Percentiles rank a stretch among this genome's conserved stretches.
Evolutionary conservation across 208 protist genomes (phyloP).

Genomic region (Wallacemonas rigidus): DNA sequence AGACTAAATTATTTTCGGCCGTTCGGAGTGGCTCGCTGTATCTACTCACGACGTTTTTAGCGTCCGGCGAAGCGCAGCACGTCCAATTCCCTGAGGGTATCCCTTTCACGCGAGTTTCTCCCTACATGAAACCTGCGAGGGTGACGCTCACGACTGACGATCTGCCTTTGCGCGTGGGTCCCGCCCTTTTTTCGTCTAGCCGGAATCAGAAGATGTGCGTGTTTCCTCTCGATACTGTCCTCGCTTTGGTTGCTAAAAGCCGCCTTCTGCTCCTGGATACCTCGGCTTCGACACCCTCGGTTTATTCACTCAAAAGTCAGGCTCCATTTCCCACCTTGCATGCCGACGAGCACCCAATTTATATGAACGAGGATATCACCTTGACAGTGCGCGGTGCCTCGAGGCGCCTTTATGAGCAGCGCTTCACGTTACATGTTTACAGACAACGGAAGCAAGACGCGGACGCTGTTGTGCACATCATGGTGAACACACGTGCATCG

Average conservation of each 20-base stretch:
- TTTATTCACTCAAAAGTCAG: constrained; percentile 12
- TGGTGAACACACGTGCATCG: not conserved
- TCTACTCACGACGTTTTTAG: not conserved
- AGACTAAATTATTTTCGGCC: constrained; percentile 6
- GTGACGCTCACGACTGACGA: not conserved
- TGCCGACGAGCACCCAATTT: not conserved
- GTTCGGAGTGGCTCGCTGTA: constrained; percentile 6
- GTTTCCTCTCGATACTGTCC: constrained; percentile 2
- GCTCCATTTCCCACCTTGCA: constrained; percentile 3
- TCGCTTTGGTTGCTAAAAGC: constrained; percentile 10
- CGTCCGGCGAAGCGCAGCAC: not conserved
- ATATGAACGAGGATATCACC: constrained; percentile 3
- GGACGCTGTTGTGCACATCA: constrained; percentile 5
- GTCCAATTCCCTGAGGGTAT: not conserved
- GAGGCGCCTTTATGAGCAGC: not conserved
- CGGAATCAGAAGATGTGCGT: not conserved
- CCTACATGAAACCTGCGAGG: not conserved
- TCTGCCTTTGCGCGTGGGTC: not conserved
- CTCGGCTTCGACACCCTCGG: not conserved
- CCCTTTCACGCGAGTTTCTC: not conserved
- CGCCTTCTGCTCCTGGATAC: constrained; percentile 5
- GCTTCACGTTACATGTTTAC: not conserved
- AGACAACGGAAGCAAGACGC: not conserved
- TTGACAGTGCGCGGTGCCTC: not conserved
- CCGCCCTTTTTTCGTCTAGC: constrained; percentile 1